phyloP scores from a whole-genome alignment of 2,329 filamentous ascomycete species.

The Aspergillus sp. region DNA sequence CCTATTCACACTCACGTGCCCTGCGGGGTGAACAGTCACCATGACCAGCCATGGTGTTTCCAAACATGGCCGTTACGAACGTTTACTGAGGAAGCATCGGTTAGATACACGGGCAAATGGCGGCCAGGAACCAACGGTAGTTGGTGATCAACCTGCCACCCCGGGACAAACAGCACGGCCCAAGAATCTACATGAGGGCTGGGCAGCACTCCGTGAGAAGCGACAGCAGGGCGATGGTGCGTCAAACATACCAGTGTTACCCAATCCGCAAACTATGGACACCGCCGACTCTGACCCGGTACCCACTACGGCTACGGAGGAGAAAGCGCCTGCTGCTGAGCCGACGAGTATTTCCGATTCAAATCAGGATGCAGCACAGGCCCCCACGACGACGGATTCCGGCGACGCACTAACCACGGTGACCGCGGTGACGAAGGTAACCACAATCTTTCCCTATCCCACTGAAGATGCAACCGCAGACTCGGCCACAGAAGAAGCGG shows the following conservation, averaged over 20 bases:
- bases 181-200: conserved; percentile 2
- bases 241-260: background rate
- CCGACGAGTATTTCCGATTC: background rate
- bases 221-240: background rate
- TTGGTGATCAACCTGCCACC: background rate
- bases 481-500: too few relatives aligned
- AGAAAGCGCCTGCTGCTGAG: background rate
- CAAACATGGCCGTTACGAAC: conserved; percentile 10
- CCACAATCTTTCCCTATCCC: background rate
- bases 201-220: background rate
- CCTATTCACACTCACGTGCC: background rate
- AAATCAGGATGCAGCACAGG: background rate
- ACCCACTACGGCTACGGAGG: background rate
- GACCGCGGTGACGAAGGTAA: background rate
- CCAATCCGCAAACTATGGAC: background rate
- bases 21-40: background rate
- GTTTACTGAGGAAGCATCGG: conserved; percentile 10
- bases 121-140: background rate
- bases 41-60: conserved; percentile 9
- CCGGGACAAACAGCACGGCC: background rate
- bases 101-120: background rate
- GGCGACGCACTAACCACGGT: background rate
- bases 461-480: background rate
- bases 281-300: background rate
- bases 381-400: background rate